Base-by-base conservation (phyloP, 352 stramenopile genomes). In the Elongisporangium prolatum region DNA sequence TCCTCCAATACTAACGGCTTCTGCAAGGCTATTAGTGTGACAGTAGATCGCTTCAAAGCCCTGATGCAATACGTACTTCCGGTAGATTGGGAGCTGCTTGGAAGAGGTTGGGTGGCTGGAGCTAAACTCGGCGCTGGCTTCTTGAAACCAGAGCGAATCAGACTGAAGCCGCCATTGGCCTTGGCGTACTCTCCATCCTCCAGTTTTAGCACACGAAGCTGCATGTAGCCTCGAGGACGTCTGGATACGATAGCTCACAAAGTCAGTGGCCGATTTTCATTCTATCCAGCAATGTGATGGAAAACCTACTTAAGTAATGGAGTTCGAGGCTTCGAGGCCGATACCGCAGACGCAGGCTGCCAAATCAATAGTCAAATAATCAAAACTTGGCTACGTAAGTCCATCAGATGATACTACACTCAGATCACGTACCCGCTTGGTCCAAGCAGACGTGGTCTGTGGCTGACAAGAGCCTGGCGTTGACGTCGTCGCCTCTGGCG, bases 151-250 rank as follows among this genome's bases (percentile, higher is more conserved):
- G 79, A 71, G 4, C 83, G 78, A 11, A 90, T 66, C 54, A 93
- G 77, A 62, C 75, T 86, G 56, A 89, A 91, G 17, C 83, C 83
- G 52, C 78, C 80, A 47, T 83, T 84, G 0, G 70, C 77, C 56
- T 89, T 93, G n/a, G 75, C 59, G 60, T 91, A 93, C 61, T 86
- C 77, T 17, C 83, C 79, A 28, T 88, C 83, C 52, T 89, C 77
- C 13, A 92, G 53, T 14, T 67, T 67, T 6, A 91, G 60, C 54
- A 87, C 57, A 55, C 78, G 75, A 38, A 79, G 54, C 62, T 86
- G 75, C 66, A 75, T 84, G 40, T 72, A 69, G 49, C 65, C 84
- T 48, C 64, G 60, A 21, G 64, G 54, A 21, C 63, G 64, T 61
- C 68, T 80, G 37, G 9, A 11, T 9, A 11, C 17, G 34, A 44